Percentiles rank a stretch among this genome's conserved stretches.
Conservation (phyloP, 164 flowering plant genomes). For the Kingdonia uniflora region DNA sequence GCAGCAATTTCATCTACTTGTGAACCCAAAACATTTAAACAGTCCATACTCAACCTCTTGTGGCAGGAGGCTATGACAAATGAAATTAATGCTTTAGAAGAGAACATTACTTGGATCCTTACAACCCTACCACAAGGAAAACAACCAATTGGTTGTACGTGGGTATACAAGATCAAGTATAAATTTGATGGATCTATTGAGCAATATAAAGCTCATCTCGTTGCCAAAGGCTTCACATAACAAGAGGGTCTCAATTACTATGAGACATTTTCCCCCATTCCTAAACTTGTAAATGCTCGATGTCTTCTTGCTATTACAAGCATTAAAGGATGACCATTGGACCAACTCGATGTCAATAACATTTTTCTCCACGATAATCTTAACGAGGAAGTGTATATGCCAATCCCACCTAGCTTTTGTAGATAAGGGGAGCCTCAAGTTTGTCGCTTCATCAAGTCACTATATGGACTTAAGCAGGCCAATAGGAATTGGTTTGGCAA, state of each 20-base stretch:
- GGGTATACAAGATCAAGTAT: not conserved
- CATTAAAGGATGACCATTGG: not conserved
- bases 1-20: not conserved
- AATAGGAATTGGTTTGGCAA: not conserved
- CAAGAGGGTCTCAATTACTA: not conserved
- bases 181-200: not conserved
- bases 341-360: not conserved
- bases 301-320: not conserved
- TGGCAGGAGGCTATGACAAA: not conserved
- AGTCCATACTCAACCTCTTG: not conserved
- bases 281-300: not conserved
- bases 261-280: not conserved
- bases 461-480: slow-evolving; percentile 1
- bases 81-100: not conserved
- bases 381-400: not conserved
- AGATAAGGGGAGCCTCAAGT: slow-evolving; percentile 1
- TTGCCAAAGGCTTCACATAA: not conserved
- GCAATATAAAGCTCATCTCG: not conserved
- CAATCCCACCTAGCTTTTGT: not conserved
- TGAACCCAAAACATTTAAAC: not conserved
- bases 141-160: not conserved
- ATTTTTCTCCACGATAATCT: not conserved
- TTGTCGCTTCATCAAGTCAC: not conserved
- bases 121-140: not conserved
- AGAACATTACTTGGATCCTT: not conserved